Conservation (phyloP, 2,329 filamentous ascomycete genomes). For the Aspergillus phoenicis region DNA sequence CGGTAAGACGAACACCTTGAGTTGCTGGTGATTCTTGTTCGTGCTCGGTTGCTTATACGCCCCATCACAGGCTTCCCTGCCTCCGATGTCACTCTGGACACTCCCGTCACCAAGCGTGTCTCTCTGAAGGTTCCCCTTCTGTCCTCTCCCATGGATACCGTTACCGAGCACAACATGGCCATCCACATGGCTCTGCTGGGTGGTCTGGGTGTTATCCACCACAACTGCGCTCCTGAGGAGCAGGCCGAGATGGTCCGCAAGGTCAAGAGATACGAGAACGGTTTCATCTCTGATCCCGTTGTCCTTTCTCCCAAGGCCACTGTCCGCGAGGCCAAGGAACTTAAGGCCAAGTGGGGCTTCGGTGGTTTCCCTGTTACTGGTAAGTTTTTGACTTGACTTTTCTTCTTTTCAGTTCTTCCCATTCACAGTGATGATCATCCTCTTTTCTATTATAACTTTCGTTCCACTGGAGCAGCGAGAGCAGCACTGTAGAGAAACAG, state of each 20-base stretch:
- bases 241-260: conserved; percentile 99
- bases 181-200: conserved; percentile 73
- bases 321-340: conserved; percentile 82
- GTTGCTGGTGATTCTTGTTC: conserved; percentile 11
- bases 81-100: conserved; percentile 82
- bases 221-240: conserved; percentile 97
- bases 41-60: conserved; percentile 23
- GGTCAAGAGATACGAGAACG: conserved; percentile 99
- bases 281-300: conserved; percentile 94
- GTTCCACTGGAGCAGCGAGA: conserved; percentile 97
- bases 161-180: conserved; percentile 99
- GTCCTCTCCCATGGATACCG: conserved; percentile 98
- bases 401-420: conserved; percentile 8
- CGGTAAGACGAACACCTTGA: conserved; percentile 52
- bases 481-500: conserved; percentile 78
- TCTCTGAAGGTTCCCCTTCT: conserved; percentile 94
- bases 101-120: conserved; percentile 92
- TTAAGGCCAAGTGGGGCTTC: conserved; percentile 98
- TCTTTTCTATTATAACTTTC: conserved; percentile 90
- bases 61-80: conserved; percentile 74
- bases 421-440: conserved; percentile 71
- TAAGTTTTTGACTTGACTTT: conserved; percentile 57
- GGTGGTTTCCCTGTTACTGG: conserved; percentile 98
- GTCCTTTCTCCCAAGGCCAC: conserved; percentile 87
- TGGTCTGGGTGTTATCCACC: conserved; percentile 82